Evolutionary conservation across 2,329 filamentous ascomycete genomes (phyloP).

Genomic region (Knufia petricola): DNA sequence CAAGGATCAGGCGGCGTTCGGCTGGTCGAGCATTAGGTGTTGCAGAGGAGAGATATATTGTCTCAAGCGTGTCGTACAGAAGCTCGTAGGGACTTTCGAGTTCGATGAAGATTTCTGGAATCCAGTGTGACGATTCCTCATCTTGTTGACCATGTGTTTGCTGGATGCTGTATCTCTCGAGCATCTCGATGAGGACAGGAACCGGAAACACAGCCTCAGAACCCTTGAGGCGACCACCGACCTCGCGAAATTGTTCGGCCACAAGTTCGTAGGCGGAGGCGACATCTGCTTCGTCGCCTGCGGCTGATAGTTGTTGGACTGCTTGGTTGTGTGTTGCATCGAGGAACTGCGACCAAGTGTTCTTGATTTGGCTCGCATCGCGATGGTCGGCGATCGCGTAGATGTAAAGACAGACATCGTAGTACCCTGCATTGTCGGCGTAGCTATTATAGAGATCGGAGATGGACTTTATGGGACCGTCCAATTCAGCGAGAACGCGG

Average conservation of each 20-base stretch:
- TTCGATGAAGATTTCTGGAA: constrained; percentile 56
- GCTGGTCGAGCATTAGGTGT: constrained; percentile 49
- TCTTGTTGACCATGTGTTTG: constrained; percentile 34
- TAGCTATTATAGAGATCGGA: constrained; percentile 87
- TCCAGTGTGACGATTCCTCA: constrained; percentile 40
- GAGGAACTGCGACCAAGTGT: constrained; percentile 77
- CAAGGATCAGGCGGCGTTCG: constrained; percentile 48
- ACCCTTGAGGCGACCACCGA: constrained; percentile 47
- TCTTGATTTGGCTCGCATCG: constrained; percentile 70
- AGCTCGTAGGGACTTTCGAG: constrained; percentile 53
- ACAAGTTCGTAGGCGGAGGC: constrained; percentile 41
- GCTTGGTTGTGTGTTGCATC: constrained; percentile 56
- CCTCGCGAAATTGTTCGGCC: constrained; percentile 44
- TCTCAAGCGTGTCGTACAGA: constrained; percentile 53
- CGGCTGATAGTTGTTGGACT: constrained; percentile 18
- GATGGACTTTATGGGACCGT: constrained; percentile 68
- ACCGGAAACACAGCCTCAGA: constrained; percentile 49
- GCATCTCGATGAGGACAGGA: constrained; percentile 43
- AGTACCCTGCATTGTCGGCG: constrained; percentile 83
- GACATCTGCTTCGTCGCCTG: constrained; percentile 19
- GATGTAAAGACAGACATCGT: constrained; percentile 85
- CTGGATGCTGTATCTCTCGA: constrained; percentile 45
- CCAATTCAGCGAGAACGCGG: constrained; percentile 57
- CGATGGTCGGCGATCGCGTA: constrained; percentile 88
- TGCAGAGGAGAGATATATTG: constrained; percentile 58